phyloP scores from a whole-genome alignment of 371 early-diverging fungal species.

The Rhizoclosmatium hyalinum region DNA sequence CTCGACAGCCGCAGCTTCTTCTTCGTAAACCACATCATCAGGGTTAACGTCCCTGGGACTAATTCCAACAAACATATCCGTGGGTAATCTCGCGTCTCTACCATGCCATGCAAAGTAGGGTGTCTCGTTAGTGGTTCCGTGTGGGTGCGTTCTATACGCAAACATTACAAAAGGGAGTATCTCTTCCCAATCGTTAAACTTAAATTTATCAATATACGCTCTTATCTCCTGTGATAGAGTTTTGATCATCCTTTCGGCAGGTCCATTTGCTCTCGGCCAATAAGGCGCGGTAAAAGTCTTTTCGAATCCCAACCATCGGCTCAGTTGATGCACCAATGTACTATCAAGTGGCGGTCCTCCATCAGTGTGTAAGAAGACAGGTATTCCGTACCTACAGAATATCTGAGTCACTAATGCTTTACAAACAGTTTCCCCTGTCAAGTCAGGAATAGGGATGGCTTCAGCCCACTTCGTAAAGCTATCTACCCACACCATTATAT shows the following conservation, averaged over 20 bases:
- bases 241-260: slow-evolving; percentile 27
- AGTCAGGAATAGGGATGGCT: too few relatives aligned
- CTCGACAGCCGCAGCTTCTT: too few relatives aligned
- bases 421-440: slow-evolving; percentile 16
- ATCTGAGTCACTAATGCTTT: slow-evolving; percentile 16
- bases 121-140: slow-evolving; percentile 4
- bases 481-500: slow-evolving; percentile 5
- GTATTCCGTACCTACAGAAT: slow-evolving; percentile 27
- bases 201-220: slow-evolving; percentile 11
- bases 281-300: slow-evolving; percentile 18
- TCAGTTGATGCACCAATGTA: slow-evolving; percentile 4
- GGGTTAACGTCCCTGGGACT: background rate
- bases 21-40: too few relatives aligned
- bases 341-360: slow-evolving; percentile 12
- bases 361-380: slow-evolving; percentile 25
- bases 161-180: background rate
- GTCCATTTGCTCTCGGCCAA: slow-evolving; percentile 28
- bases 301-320: background rate
- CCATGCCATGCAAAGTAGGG: slow-evolving; percentile 24
- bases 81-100: slow-evolving; percentile 8
- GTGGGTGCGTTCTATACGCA: slow-evolving; percentile 10
- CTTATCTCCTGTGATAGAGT: background rate
- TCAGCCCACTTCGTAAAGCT: too few relatives aligned
- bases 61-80: slow-evolving; percentile 8
- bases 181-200: slow-evolving; percentile 22